These are phyloP conservation scores for Phytopythium mirpurense DNA, from an alignment of 352 stramenopile genomes.

Conservation along the genomic window DNA sequence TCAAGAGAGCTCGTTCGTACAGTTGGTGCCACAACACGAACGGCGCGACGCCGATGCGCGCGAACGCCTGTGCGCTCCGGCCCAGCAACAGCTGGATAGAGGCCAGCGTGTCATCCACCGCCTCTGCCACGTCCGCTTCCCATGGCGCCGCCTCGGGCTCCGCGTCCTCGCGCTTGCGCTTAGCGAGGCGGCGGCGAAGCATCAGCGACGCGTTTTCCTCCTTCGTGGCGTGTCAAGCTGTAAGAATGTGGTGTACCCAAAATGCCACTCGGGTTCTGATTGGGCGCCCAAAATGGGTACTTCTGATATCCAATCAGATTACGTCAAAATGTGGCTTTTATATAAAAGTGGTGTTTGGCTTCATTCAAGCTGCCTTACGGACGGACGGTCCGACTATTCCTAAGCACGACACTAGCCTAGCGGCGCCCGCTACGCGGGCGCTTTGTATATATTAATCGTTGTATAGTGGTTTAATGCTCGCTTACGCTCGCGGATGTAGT, in stretches of 20 bases:
- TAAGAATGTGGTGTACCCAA: too few relatives aligned
- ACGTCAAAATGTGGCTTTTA: too few relatives aligned
- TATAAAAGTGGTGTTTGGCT: constrained; percentile 41
- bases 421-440: too few relatives aligned
- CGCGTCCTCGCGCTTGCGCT: constrained; percentile 18
- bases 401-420: too few relatives aligned
- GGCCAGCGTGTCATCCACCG: constrained; percentile 48
- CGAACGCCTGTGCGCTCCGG: constrained; percentile 34
- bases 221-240: background rate
- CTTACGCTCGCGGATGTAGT: too few relatives aligned
- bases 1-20: constrained; percentile 18
- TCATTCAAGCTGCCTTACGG: too few relatives aligned
- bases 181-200: constrained; percentile 16
- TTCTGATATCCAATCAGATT: too few relatives aligned
- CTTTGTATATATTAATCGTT: too few relatives aligned
- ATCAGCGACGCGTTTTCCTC: constrained; percentile 6
- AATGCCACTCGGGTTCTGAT: background rate
- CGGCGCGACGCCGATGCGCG: constrained; percentile 24
- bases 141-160: constrained; percentile 15
- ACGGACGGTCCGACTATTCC: too few relatives aligned
- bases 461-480: too few relatives aligned
- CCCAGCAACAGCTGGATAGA: constrained; percentile 46
- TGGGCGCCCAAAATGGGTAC: too few relatives aligned
- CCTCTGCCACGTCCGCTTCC: constrained; percentile 13
- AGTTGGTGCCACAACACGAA: constrained; percentile 54